phyloP scores from a whole-genome alignment of 495 filamentous ascomycete genomes.

The Chaetomium cochliodes region DNA sequence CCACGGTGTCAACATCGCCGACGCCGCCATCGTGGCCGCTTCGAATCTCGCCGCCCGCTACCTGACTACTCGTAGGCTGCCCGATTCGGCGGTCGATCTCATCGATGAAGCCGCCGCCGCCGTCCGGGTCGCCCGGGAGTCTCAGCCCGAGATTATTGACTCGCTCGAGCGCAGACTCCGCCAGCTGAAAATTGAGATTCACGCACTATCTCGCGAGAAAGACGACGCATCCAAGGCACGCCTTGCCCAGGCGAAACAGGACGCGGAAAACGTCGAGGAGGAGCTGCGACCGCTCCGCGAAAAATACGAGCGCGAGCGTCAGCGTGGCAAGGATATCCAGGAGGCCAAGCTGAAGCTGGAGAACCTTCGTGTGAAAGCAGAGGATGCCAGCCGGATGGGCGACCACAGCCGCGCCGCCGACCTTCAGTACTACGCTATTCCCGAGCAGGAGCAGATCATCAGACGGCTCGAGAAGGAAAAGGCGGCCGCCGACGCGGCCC shows the following conservation, averaged over 20 bases:
- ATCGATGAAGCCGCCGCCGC: conserved; percentile 96
- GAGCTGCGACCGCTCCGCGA: conserved; percentile 88
- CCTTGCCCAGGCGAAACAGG: conserved; percentile 76
- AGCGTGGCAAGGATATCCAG: conserved; percentile 84
- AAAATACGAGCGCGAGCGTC: conserved; percentile 91
- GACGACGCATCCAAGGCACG: conserved; percentile 86
- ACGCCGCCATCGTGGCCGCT: conserved; percentile 86
- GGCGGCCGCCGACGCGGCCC: conserved; percentile 68
- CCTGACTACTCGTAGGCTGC: conserved; percentile 82
- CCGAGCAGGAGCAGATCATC: conserved; percentile 80
- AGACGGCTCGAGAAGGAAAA: conserved; percentile 78
- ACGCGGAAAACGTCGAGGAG: conserved; percentile 87
- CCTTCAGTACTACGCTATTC: conserved; percentile 94
- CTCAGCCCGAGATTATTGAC: conserved; percentile 91
- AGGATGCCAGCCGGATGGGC: conserved; percentile 83
- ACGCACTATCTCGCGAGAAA: conserved; percentile 88
- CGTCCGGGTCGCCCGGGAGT: conserved; percentile 90
- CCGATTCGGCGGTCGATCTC: conserved; percentile 93
- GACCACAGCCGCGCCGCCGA: conserved; percentile 83
- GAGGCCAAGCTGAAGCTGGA: conserved; percentile 96
- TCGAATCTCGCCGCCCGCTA: conserved; percentile 89
- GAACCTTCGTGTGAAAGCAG: conserved; percentile 78
- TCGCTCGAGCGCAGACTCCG: conserved; percentile 83
- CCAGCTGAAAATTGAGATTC: conserved; percentile 94
- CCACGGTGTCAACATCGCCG: conserved; percentile 93